Conservation (phyloP, 2,329 filamentous ascomycete species). For the Talaromyces amestolkiae region DNA sequence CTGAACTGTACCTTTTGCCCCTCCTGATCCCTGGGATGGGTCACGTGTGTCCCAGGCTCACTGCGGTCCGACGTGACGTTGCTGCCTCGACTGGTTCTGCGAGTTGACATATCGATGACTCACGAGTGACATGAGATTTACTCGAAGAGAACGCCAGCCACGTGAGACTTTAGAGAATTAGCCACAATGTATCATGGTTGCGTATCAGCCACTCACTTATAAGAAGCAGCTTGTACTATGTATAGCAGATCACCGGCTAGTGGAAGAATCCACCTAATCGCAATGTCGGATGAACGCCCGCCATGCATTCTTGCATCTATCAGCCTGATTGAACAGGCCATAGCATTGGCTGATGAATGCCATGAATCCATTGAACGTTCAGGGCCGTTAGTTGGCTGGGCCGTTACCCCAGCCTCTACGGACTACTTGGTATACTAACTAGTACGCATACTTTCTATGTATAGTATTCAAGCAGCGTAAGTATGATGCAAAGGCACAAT, state of each 20-base stretch:
- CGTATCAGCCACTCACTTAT: neutral
- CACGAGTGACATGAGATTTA: neutral
- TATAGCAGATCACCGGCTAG: neutral
- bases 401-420: no score
- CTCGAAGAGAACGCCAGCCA: no score
- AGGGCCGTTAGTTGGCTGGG: no score
- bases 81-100: neutral
- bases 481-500: neutral
- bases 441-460: no score
- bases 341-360: neutral
- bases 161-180: neutral
- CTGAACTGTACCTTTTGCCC: conserved; percentile 1
- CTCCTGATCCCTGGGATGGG: neutral
- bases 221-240: neutral
- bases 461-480: neutral
- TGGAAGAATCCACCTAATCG: neutral
- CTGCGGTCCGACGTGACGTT: neutral
- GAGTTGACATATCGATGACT: neutral
- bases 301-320: no score
- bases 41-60: neutral
- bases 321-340: no score
- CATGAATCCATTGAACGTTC: neutral
- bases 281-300: neutral
- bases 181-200: neutral
- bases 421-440: no score